Evolutionary conservation across 2,329 filamentous ascomycete genomes (phyloP).

Genomic region (Sarocladium oryzae): DNA sequence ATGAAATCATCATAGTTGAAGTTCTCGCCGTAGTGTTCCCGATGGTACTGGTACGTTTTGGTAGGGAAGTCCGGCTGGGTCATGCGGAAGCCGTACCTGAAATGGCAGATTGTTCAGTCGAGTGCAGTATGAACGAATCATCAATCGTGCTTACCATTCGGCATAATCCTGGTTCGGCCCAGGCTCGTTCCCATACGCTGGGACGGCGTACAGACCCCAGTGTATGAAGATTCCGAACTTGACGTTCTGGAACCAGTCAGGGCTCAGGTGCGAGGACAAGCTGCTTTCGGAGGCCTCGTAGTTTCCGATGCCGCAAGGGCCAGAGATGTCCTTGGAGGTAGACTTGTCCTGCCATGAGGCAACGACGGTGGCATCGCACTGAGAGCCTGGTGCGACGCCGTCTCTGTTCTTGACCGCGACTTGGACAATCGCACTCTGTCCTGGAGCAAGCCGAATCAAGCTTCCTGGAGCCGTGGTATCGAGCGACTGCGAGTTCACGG

Average conservation of each 20-base stretch:
- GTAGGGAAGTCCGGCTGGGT: neutral
- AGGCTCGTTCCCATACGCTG: conserved; percentile 43
- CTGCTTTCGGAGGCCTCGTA: conserved; percentile 15
- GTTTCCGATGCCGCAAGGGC: neutral
- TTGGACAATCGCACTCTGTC: conserved; percentile 10
- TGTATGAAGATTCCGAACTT: conserved; percentile 58
- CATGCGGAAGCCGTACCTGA: neutral
- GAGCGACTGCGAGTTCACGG: conserved; percentile 7
- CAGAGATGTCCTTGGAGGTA: neutral
- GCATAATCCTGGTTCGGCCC: conserved; percentile 32
- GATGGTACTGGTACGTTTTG: conserved; percentile 36
- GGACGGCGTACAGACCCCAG: conserved; percentile 50
- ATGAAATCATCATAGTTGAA: conserved; percentile 51
- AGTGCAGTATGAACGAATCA: neutral
- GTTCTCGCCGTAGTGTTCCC: conserved; percentile 42
- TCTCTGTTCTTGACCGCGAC: conserved; percentile 13
- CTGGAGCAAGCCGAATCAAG: conserved; percentile 12
- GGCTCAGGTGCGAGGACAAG: conserved; percentile 33
- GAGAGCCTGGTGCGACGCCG: conserved; percentile 9
- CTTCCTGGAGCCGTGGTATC: conserved; percentile 10
- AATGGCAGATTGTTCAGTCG: too few relatives aligned
- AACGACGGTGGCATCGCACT: conserved; percentile 7
- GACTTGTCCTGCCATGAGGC: neutral
- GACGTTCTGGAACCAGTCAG: conserved; percentile 46
- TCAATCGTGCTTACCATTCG: conserved; percentile 26